Percentiles rank a stretch among this genome's conserved stretches.
Evolutionary conservation across 176 grass and related monocot species (phyloP).

Genomic region (Elaeis guineensis): DNA sequence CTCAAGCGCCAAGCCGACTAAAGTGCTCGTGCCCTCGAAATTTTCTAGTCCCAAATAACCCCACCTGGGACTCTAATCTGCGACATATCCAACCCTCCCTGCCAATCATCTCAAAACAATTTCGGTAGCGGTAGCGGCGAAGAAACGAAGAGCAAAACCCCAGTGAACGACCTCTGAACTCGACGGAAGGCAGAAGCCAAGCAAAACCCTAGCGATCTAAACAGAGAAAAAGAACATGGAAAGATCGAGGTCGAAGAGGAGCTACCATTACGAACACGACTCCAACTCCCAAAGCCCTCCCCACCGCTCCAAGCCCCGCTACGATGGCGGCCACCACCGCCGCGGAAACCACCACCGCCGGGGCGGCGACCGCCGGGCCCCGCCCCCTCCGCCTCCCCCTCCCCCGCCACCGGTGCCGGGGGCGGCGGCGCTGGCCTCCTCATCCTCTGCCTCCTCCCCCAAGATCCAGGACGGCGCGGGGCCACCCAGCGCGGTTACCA

Average conservation of each 20-base stretch:
- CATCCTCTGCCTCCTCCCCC: not conserved
- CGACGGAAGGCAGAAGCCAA: too few species aligned
- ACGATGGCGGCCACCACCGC: slow-evolving; percentile 59
- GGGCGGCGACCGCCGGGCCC: slow-evolving; percentile 37
- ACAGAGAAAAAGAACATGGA: slow-evolving; percentile 29
- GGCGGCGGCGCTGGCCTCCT: not conserved
- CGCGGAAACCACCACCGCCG: slow-evolving; percentile 35
- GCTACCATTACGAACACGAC: slow-evolving; percentile 66
- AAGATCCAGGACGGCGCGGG: slow-evolving; percentile 5
- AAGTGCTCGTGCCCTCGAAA: too few species aligned
- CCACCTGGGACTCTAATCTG: too few species aligned
- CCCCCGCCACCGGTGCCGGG: slow-evolving; percentile 30
- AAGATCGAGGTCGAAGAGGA: slow-evolving; percentile 78
- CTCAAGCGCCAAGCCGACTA: too few species aligned
- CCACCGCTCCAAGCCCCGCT: slow-evolving; percentile 66
- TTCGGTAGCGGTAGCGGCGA: too few species aligned
- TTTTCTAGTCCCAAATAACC: too few species aligned
- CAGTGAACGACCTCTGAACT: too few species aligned
- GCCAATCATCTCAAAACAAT: too few species aligned
- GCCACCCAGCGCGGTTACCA: slow-evolving; percentile 20
- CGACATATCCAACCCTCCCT: too few species aligned
- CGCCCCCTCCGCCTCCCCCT: slow-evolving; percentile 12
- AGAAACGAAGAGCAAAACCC: too few species aligned
- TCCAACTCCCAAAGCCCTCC: slow-evolving; percentile 37
- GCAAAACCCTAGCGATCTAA: too few species aligned